Evolutionary conservation across 306 rosid species (phyloP).

Genomic region (Prunus mume): DNA sequence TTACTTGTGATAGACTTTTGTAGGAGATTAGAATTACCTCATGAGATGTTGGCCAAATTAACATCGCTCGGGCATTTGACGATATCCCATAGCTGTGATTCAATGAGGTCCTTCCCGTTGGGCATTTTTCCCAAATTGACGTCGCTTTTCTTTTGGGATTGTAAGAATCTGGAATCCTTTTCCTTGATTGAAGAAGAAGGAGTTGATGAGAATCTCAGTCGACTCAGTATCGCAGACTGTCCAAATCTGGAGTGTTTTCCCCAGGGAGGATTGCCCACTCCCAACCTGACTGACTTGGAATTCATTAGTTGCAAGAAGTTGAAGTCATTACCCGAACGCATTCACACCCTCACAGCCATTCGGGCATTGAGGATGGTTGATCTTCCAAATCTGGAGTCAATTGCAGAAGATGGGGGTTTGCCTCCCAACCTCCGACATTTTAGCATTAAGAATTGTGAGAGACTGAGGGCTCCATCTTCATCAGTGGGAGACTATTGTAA

Average conservation of each 20-base stretch:
- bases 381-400: no score
- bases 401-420: no score
- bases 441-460: rapidly evolving
- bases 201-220: not conserved
- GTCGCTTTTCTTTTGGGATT: no score
- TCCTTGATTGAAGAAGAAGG: not conserved
- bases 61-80: rapidly evolving
- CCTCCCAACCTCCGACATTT: not conserved
- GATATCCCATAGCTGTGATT: rapidly evolving
- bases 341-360: no score
- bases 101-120: not conserved
- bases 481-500: not conserved
- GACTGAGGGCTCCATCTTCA: not conserved
- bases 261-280: not conserved
- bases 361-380: no score
- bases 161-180: conserved; percentile 19
- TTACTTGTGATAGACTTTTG: rapidly evolving
- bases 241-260: conserved; percentile 32
- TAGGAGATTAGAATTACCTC: not conserved
- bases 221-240: rapidly evolving
- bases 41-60: conserved; percentile 3
- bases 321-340: no score
- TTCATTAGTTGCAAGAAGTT: no score
- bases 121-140: not conserved
- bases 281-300: no score